Evolutionary conservation across 768 basidiomycete genomes (phyloP).

Genomic region (Hygrophorus russula): DNA sequence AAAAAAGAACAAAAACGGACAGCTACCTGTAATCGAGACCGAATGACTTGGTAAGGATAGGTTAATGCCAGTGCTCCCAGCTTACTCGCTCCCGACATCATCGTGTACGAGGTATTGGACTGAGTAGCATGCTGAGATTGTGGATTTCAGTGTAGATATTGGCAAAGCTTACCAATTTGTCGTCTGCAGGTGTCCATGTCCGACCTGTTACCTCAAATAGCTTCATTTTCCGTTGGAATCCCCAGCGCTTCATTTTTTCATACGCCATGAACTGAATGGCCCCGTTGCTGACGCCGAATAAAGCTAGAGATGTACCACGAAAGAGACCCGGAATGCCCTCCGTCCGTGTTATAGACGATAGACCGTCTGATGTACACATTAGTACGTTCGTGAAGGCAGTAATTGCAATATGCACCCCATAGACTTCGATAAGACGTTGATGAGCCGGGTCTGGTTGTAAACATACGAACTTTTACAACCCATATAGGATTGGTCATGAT

Average conservation of each 20-base stretch:
- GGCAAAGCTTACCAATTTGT: constrained; percentile 64
- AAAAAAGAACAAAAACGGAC: constrained; percentile 10
- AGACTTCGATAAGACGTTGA: constrained; percentile 70
- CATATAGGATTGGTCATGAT: constrained; percentile 95
- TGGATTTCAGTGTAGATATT: not conserved
- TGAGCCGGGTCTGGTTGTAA: constrained; percentile 61
- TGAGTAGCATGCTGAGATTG: constrained; percentile 18
- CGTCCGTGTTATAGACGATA: constrained; percentile 52
- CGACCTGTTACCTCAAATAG: constrained; percentile 49
- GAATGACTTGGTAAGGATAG: constrained; percentile 96
- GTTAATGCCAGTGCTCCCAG: constrained; percentile 72
- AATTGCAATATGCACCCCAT: constrained; percentile 42
- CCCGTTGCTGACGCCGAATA: constrained; percentile 90
- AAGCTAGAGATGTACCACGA: constrained; percentile 77
- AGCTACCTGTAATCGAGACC: constrained; percentile 81
- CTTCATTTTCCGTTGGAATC: constrained; percentile 67
- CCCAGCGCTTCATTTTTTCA: constrained; percentile 90
- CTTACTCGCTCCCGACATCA: constrained; percentile 90
- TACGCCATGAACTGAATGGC: constrained; percentile 94
- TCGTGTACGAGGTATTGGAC: constrained; percentile 86
- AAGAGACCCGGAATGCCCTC: constrained; percentile 80
- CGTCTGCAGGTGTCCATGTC: constrained; percentile 59
- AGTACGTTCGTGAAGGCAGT: not conserved
- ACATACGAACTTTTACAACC: constrained; percentile 97
- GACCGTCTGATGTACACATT: constrained; percentile 34